phyloP scores from a whole-genome alignment of 208 protist species.

The Jaenimonas drosophilae region DNA sequence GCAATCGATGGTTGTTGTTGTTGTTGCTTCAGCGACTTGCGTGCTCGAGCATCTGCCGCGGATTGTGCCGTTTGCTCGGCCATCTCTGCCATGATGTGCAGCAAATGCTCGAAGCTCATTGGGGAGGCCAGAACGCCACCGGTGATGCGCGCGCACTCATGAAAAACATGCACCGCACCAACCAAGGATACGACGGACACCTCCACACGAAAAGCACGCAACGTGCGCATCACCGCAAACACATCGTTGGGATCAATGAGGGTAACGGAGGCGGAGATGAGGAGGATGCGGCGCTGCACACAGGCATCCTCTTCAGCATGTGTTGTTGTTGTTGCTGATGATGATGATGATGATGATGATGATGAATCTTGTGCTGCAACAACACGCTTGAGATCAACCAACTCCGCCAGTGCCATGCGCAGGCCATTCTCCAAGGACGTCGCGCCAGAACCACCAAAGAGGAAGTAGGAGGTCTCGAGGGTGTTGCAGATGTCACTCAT shows the following conservation, averaged over 20 bases:
- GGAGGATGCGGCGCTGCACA: conserved; percentile 37
- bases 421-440: conserved; percentile 76
- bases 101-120: conserved; percentile 70
- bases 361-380: conserved; percentile 3
- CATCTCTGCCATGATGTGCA: conserved; percentile 34
- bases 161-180: conserved; percentile 74
- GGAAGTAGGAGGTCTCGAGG: conserved; percentile 68
- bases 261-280: conserved; percentile 69
- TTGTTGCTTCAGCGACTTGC: neutral
- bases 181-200: conserved; percentile 62
- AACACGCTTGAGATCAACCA: conserved; percentile 61
- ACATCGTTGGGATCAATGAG: conserved; percentile 74
- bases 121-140: conserved; percentile 59
- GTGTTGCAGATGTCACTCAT: conserved; percentile 39
- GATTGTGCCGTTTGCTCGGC: conserved; percentile 11
- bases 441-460: conserved; percentile 62
- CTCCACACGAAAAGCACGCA: conserved; percentile 29
- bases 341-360: too few relatives aligned
- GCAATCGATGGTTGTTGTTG: conserved; percentile 44
- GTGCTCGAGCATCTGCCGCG: neutral
- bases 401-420: conserved; percentile 60
- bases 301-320: conserved; percentile 7
- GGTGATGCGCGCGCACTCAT: conserved; percentile 35
- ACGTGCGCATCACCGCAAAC: conserved; percentile 36
- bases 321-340: too few relatives aligned